Evolutionary conservation across 164 flowering plant genomes (phyloP).

Genomic region (Kingdonia uniflora): DNA sequence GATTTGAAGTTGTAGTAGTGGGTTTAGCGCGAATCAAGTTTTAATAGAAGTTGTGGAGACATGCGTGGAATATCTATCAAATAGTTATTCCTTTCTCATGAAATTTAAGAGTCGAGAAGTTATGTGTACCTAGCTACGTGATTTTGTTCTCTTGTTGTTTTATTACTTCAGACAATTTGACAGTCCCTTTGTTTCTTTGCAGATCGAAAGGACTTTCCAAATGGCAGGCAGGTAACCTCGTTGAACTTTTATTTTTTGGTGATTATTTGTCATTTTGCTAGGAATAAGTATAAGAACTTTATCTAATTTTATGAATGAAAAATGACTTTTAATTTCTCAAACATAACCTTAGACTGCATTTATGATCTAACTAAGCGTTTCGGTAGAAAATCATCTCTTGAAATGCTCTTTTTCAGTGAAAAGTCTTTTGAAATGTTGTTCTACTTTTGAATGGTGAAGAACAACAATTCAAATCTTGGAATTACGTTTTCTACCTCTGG

Average conservation of each 20-base stretch:
- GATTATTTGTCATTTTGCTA: too few species aligned
- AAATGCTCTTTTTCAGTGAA: too few species aligned
- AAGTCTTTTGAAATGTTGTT: too few species aligned
- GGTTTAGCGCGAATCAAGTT: neutral
- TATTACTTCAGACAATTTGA: neutral
- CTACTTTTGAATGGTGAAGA: too few species aligned
- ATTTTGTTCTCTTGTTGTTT: constrained; percentile 4
- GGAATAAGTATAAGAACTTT: too few species aligned
- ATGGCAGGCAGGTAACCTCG: constrained; percentile 33
- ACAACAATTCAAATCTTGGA: too few species aligned
- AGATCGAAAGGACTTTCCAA: constrained; percentile 25
- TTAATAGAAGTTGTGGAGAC: neutral
- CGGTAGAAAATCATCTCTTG: too few species aligned
- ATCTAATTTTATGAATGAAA: too few species aligned
- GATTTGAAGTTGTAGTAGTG: neutral
- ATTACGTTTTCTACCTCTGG: too few species aligned
- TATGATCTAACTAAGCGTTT: too few species aligned
- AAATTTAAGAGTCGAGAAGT: neutral
- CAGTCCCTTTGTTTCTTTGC: constrained; percentile 12
- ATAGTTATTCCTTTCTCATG: neutral
- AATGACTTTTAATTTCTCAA: too few species aligned
- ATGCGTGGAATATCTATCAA: neutral
- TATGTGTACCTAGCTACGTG: neutral
- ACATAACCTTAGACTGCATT: too few species aligned
- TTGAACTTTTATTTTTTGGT: constrained; percentile 5